Conservation (phyloP, 2,329 filamentous ascomycete species). For the Paracorniculantispora psalliotae region DNA sequence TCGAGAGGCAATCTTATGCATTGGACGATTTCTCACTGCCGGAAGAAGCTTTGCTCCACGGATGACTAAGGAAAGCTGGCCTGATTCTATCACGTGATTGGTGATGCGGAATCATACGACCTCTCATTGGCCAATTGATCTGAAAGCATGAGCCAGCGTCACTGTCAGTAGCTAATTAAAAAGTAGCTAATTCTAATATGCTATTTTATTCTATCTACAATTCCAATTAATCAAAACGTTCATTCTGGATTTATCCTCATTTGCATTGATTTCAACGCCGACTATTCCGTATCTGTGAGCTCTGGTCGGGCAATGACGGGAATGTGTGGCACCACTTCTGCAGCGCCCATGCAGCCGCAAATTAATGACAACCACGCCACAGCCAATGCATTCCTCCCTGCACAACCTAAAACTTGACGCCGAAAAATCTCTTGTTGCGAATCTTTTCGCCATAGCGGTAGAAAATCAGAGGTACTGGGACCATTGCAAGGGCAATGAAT, state of each 20-base stretch:
- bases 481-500: constrained; percentile 33
- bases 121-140: constrained; percentile 19
- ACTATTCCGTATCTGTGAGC: not conserved
- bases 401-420: constrained; percentile 19
- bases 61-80: constrained; percentile 18
- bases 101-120: constrained; percentile 13
- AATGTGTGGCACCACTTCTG: constrained; percentile 4
- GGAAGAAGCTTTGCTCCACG: constrained; percentile 21
- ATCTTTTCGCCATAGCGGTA: constrained; percentile 33
- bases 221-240: too few relatives aligned
- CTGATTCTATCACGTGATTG: constrained; percentile 17
- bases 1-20: constrained; percentile 27
- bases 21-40: constrained; percentile 15
- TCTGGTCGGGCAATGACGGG: constrained; percentile 8
- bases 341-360: not conserved
- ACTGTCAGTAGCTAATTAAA: not conserved
- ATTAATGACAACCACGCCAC: not conserved
- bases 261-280: not conserved
- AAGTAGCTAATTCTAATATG: not conserved
- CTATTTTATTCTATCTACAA: not conserved
- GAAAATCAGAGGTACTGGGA: constrained; percentile 35
- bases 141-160: not conserved
- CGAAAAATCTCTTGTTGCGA: constrained; percentile 27
- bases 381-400: not conserved
- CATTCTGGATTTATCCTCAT: too few relatives aligned